Percentiles rank a stretch among this genome's conserved stretches.
Evolutionary conservation across 2,329 filamentous ascomycete species (phyloP).

Genomic region (Arthrocladium fulminans): DNA sequence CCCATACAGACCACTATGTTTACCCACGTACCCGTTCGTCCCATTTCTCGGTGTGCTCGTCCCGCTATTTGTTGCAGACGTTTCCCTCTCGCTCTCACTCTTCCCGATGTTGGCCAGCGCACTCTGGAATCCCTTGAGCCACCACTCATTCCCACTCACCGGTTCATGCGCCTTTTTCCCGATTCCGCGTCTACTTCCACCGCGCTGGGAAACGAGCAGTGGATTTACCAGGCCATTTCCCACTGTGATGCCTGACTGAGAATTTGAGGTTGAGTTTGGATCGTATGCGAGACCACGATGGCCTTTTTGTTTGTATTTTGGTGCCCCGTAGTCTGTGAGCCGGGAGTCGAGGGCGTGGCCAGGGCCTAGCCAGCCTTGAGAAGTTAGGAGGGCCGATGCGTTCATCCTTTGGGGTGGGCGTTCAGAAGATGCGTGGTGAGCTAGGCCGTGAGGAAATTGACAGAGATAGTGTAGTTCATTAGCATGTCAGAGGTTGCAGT

Average conservation of each 20-base stretch:
- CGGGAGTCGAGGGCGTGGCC: conserved; percentile 75
- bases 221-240: conserved; percentile 72
- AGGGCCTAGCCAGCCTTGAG: conserved; percentile 81
- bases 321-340: conserved; percentile 9
- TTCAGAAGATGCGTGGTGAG: no score
- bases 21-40: conserved; percentile 32
- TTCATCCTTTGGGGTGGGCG: conserved; percentile 72
- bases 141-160: conserved; percentile 77
- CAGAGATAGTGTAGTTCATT: neutral
- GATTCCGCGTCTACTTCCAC: conserved; percentile 59
- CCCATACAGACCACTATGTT: conserved; percentile 59
- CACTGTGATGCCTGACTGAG: conserved; percentile 37
- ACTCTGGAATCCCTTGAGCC: conserved; percentile 89
- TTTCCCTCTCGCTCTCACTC: conserved; percentile 35
- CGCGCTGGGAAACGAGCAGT: conserved; percentile 72
- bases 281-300: conserved; percentile 32
- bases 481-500: no score
- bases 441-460: neutral
- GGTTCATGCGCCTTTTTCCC: conserved; percentile 63
- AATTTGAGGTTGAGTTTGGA: conserved; percentile 10
- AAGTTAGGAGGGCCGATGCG: conserved; percentile 69
- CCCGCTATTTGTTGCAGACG: conserved; percentile 39
- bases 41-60: conserved; percentile 41
- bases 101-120: conserved; percentile 59
- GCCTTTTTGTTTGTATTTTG: conserved; percentile 30